These are phyloP conservation scores for Thielaviopsis ethacetica DNA, from an alignment of 2,329 filamentous ascomycete genomes.

Conservation along the genomic window DNA sequence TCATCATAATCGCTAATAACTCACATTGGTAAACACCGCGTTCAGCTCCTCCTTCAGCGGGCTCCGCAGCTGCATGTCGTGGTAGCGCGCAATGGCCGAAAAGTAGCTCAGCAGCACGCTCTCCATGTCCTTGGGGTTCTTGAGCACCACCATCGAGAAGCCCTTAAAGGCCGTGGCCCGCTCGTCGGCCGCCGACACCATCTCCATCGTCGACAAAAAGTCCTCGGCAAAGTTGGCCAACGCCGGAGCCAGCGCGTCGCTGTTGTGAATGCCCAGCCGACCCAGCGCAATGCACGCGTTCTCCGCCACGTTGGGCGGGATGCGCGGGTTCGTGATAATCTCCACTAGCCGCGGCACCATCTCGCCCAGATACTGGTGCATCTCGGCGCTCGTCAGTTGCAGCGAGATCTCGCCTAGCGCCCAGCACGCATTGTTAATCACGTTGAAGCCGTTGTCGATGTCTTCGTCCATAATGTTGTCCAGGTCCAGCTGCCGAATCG, in stretches of 20 bases:
- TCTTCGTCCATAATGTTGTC: constrained; percentile 62
- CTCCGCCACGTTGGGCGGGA: constrained; percentile 76
- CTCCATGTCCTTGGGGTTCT: constrained; percentile 87
- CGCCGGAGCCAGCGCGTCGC: constrained; percentile 60
- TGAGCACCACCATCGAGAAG: constrained; percentile 68
- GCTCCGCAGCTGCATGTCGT: constrained; percentile 42
- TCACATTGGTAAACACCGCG: constrained; percentile 60
- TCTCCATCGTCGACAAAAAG: constrained; percentile 68
- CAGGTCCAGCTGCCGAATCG: constrained; percentile 79
- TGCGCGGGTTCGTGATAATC: constrained; percentile 71
- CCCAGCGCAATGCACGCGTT: constrained; percentile 91
- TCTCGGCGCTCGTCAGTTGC: constrained; percentile 49
- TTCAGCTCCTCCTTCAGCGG: constrained; percentile 50
- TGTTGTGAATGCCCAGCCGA: constrained; percentile 65
- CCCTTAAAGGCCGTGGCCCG: constrained; percentile 89
- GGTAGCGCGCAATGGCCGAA: constrained; percentile 63
- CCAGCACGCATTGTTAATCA: constrained; percentile 98
- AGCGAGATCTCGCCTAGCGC: constrained; percentile 84
- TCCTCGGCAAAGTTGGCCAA: constrained; percentile 65
- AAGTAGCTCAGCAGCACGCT: constrained; percentile 71
- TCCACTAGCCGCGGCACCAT: constrained; percentile 62
- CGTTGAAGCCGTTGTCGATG: constrained; percentile 71
- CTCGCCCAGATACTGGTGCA: constrained; percentile 61
- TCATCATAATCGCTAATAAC: too few species aligned
- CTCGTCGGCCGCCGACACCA: constrained; percentile 77